Evolutionary conservation across 768 basidiomycete species (phyloP).

Genomic region (Collybiopsis luxurians): DNA sequence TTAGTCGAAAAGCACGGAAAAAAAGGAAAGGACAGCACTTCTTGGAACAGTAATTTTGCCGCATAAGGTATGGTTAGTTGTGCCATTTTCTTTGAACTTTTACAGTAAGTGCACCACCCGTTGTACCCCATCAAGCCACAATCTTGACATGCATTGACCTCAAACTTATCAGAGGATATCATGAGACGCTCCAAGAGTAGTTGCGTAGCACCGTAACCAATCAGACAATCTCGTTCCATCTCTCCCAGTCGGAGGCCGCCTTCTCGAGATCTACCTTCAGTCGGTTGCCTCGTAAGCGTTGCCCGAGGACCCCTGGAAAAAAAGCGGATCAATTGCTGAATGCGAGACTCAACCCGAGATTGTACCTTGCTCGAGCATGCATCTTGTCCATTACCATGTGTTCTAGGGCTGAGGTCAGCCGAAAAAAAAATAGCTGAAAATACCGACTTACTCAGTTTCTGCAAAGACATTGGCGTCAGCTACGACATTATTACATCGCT

Average conservation of each 20-base stretch:
- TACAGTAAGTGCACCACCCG: conserved; percentile 98
- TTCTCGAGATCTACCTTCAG: conserved; percentile 96
- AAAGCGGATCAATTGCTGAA: conserved; percentile 10
- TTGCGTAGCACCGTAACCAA: conserved; percentile 98
- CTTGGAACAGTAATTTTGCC: conserved; percentile 89
- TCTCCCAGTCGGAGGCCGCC: conserved; percentile 96
- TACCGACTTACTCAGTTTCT: conserved; percentile 86
- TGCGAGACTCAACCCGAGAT: conserved; percentile 8
- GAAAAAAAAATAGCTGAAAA: conserved; percentile 6
- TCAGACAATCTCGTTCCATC: conserved; percentile 99
- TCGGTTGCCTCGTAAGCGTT: conserved; percentile 94
- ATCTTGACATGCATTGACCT: conserved; percentile 91
- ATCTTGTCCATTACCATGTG: conserved; percentile 99
- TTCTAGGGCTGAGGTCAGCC: conserved; percentile 42
- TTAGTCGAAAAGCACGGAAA: not conserved
- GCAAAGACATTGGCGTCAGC: too few species aligned
- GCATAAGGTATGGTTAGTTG: conserved; percentile 96
- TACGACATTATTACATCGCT: too few species aligned
- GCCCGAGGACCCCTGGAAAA: conserved; percentile 84
- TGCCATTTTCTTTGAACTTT: conserved; percentile 94
- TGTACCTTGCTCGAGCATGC: conserved; percentile 94
- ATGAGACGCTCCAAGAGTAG: conserved; percentile 94
- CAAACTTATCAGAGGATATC: conserved; percentile 98
- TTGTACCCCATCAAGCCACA: conserved; percentile 95
- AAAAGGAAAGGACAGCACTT: conserved; percentile 42